Conservation (phyloP, 2,329 filamentous ascomycete species). For the Trichophyton schoenleinii region DNA sequence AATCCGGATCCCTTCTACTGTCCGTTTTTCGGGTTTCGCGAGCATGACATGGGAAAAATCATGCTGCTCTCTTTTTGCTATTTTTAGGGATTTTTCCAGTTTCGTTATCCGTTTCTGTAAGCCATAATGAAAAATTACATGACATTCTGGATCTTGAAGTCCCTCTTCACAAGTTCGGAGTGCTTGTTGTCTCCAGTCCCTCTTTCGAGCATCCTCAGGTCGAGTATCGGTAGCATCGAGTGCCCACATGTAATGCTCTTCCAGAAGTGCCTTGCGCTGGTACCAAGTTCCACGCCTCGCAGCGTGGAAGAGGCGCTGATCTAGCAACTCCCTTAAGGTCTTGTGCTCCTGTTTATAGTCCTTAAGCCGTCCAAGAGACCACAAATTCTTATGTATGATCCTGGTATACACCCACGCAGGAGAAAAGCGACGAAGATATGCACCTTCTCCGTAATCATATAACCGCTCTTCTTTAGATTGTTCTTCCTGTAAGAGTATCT, state of each 20-base stretch:
- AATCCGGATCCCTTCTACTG: conserved; percentile 64
- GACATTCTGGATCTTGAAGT: conserved; percentile 75
- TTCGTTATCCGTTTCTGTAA: conserved; percentile 88
- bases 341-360: conserved; percentile 64
- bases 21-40: conserved; percentile 60
- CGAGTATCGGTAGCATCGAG: conserved; percentile 39
- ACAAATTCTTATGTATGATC: conserved; percentile 76
- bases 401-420: conserved; percentile 88
- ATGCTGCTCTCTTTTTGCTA: conserved; percentile 77
- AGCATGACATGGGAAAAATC: conserved; percentile 81
- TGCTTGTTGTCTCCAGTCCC: conserved; percentile 67
- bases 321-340: conserved; percentile 61
- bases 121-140: conserved; percentile 87
- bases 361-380: conserved; percentile 70
- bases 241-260: conserved; percentile 85
- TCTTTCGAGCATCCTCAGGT: conserved; percentile 54
- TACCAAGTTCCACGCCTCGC: conserved; percentile 85
- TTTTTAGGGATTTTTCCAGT: conserved; percentile 69
- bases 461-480: conserved; percentile 61
- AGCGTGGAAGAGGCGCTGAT: conserved; percentile 72
- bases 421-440: conserved; percentile 78
- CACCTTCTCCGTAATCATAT: conserved; percentile 73
- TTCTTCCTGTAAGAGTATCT: conserved; percentile 57
- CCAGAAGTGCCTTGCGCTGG: conserved; percentile 81
- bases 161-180: conserved; percentile 72